Conservation (phyloP, 768 basidiomycete species). For the Amanita thiersii region DNA sequence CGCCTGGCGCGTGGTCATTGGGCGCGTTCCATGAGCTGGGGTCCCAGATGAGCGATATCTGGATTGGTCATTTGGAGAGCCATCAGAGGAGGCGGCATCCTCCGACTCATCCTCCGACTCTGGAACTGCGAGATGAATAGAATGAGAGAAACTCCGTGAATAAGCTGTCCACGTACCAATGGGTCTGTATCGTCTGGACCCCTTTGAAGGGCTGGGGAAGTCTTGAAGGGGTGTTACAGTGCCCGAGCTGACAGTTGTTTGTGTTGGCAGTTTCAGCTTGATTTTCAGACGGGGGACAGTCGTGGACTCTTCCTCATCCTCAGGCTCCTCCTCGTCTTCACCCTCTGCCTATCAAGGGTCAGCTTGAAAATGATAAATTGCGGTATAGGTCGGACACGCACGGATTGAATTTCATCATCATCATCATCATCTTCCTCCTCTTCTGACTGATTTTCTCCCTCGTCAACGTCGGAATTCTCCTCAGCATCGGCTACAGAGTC, state of each 20-base stretch:
- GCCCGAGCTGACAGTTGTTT: constrained; percentile 19
- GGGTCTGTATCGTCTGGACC: constrained; percentile 22
- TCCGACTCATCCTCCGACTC: constrained; percentile 33
- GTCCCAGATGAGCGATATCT: constrained; percentile 20
- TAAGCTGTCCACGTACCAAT: constrained; percentile 2
- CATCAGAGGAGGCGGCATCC: constrained; percentile 17
- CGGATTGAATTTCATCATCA: constrained; percentile 13
- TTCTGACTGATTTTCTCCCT: constrained; percentile 18
- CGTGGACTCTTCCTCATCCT: constrained; percentile 24
- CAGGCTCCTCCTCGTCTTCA: constrained; percentile 28
- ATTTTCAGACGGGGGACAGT: constrained; percentile 39
- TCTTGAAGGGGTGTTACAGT: constrained; percentile 20
- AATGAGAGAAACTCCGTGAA: not conserved
- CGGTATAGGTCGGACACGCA: not conserved
- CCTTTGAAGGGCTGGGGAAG: constrained; percentile 15
- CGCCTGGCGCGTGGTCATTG: constrained; percentile 57
- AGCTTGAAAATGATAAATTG: not conserved
- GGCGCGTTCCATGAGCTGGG: constrained; percentile 19
- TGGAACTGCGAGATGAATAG: constrained; percentile 14
- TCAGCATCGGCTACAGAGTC: constrained; percentile 32
- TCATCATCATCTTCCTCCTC: constrained; percentile 32
- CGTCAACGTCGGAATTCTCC: constrained; percentile 25
- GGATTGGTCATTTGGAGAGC: constrained; percentile 11
- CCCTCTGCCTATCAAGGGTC: constrained; percentile 15
- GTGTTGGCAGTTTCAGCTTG: constrained; percentile 48